A percentile compares a stretch with the other conserved stretches of the same genome.
These are phyloP conservation scores for Pleurotus citrinopileatus DNA, from an alignment of 768 basidiomycete species.

Conservation along the genomic window DNA sequence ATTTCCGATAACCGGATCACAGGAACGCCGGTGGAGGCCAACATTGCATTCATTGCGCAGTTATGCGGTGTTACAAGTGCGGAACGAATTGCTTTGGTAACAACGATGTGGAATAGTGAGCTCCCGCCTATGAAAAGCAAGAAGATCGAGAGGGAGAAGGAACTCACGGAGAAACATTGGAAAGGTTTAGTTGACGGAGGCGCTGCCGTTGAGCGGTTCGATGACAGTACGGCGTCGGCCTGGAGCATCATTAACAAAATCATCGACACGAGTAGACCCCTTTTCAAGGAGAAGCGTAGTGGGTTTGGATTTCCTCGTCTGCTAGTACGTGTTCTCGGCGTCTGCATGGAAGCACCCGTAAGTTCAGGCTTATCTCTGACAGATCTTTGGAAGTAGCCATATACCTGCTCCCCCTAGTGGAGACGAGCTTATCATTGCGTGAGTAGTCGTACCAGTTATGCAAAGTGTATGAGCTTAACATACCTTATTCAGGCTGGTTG, in stretches of 20 bases:
- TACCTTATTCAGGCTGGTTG: neutral
- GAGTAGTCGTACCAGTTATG: no score
- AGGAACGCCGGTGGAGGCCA: conserved; percentile 15
- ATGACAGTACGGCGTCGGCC: conserved; percentile 19
- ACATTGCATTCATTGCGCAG: conserved; percentile 29
- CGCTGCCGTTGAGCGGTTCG: conserved; percentile 21
- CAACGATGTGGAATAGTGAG: conserved; percentile 18
- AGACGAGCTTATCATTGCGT: no score
- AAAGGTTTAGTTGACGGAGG: conserved; percentile 21
- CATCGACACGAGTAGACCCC: neutral
- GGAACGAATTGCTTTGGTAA: conserved; percentile 28
- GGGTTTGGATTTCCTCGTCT: no score
- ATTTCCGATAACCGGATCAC: conserved; percentile 15
- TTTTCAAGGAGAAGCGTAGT: no score
- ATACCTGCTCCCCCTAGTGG: no score
- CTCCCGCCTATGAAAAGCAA: neutral
- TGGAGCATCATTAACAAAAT: conserved; percentile 23
- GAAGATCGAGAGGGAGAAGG: conserved; percentile 24
- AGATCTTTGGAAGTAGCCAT: no score
- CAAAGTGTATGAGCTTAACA: no score
- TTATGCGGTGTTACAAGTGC: conserved; percentile 23
- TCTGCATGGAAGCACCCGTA: no score
- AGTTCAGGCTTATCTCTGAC: no score
- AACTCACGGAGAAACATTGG: conserved; percentile 28
- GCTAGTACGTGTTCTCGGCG: no score